Base-by-base conservation (phyloP, 2,329 filamentous ascomycete genomes). In the Alternaria atra region DNA sequence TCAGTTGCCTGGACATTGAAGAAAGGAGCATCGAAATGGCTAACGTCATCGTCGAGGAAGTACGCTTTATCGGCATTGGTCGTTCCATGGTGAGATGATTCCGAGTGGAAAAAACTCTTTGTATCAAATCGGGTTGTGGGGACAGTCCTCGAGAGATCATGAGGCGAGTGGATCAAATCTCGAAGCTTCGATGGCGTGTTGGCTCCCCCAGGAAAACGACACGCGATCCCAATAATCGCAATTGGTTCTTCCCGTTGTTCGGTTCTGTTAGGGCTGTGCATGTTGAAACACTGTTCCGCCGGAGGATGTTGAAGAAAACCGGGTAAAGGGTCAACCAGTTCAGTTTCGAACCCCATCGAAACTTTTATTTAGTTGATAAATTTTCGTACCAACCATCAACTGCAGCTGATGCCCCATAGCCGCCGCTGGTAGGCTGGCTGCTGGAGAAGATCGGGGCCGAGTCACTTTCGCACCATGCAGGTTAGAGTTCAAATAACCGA, bases 141-240 rank as follows among this genome's bases (percentile, higher is more conserved):
- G 8, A 78, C 64, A 0, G 66, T 42, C 50, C 66, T 75, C 1
- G 60, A 43, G 0, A 80, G 75, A 12, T 81, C 66, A 0, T 67
- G 65, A 2, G 77, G 74, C 5, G 53, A 47, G 3, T 64, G 64
- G 8, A 74, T 64, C 6, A 80, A 53, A 10, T 77, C 54, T 78
- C 78, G 79, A 13, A 79, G 75, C 5, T 71, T 68, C 3, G 74
- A 72, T 3, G 76, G 76, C 2, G 66, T 65, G 17, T 37, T 52
- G 15, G 74, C 64, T 6, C 50, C 69, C 17, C 77, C 77, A 6
- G 79, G 77, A 23, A 80, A 73, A 27, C 78, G 71, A 56, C 77
- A 80, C 9, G 71, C 75, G 40, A 71, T 63, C 3, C 79, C 79
- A 32, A 81, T 64, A 13, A 81, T 73, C 10, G 77, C 79, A 17